Percentiles rank a stretch among this genome's conserved stretches.
These are phyloP conservation scores for Globisporangium nodosum DNA, from an alignment of 352 stramenopile genomes.

Conservation along the genomic window DNA sequence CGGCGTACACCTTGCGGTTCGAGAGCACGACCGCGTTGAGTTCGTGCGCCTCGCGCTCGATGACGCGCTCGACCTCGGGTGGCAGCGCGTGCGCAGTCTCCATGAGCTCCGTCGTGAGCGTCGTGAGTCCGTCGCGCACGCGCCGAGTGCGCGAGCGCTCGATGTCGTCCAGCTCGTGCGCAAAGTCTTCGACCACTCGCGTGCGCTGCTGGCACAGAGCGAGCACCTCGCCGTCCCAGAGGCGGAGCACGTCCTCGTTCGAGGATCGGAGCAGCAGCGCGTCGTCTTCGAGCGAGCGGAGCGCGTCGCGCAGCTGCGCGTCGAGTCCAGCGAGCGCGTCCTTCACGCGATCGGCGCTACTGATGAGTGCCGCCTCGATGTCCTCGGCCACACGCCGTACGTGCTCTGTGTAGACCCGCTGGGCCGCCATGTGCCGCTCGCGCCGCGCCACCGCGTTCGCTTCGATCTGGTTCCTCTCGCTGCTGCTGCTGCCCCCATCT, in stretches of 20 bases:
- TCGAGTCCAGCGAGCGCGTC: slow-evolving; percentile 39
- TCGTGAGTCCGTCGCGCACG: slow-evolving; percentile 31
- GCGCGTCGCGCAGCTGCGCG: slow-evolving; percentile 13
- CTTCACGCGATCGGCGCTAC: slow-evolving; percentile 51
- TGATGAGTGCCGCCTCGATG: slow-evolving; percentile 50
- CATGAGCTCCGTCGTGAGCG: slow-evolving; percentile 53
- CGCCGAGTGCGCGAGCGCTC: slow-evolving; percentile 41
- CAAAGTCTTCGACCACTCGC: slow-evolving; percentile 32
- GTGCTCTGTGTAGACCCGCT: slow-evolving; percentile 34
- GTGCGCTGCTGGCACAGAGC: slow-evolving; percentile 39
- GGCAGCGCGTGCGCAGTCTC: slow-evolving; percentile 57
- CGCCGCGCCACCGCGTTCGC: slow-evolving; percentile 48
- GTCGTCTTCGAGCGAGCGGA: slow-evolving; percentile 23
- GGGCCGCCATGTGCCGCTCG: slow-evolving; percentile 49
- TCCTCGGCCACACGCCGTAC: slow-evolving; percentile 61
- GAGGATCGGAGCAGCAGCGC: slow-evolving; percentile 30
- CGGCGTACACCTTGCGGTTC: slow-evolving; percentile 70
- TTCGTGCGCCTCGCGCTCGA: slow-evolving; percentile 70
- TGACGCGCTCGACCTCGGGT: slow-evolving; percentile 64
- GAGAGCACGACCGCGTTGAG: slow-evolving; percentile 79
- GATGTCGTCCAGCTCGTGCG: slow-evolving; percentile 38
- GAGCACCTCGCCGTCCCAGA: slow-evolving; percentile 36
- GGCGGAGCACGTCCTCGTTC: slow-evolving; percentile 26
- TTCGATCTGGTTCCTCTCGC: slow-evolving; percentile 32
- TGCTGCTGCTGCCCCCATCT: slow-evolving; percentile 7